A percentile compares a stretch with the other conserved stretches of the same genome.
phyloP scores from a whole-genome alignment of 2,329 filamentous ascomycete species.

The Aspergillus unguis region DNA sequence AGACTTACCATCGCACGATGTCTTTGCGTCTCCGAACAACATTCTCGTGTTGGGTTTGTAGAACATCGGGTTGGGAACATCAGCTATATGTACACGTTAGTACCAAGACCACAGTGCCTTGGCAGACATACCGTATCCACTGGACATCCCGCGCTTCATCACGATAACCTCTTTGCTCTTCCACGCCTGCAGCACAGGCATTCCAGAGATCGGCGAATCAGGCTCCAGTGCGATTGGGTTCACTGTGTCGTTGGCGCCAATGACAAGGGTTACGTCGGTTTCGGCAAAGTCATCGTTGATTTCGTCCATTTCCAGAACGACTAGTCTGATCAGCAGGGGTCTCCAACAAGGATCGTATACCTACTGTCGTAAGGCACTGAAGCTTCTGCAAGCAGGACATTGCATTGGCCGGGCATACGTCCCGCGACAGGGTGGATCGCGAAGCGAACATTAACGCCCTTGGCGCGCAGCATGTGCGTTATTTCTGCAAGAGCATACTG shows the following conservation, averaged over 20 bases:
- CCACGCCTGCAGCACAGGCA: slow-evolving; percentile 90
- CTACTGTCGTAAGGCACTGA: slow-evolving; percentile 78
- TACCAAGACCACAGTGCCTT: not conserved
- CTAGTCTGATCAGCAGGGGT: slow-evolving; percentile 25
- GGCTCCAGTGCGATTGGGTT: slow-evolving; percentile 85
- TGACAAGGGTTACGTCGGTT: slow-evolving; percentile 82
- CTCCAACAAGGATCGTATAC: slow-evolving; percentile 15
- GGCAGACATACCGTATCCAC: slow-evolving; percentile 67
- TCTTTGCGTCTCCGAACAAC: slow-evolving; percentile 87
- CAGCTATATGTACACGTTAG: slow-evolving; percentile 52
- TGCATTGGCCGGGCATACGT: slow-evolving; percentile 90
- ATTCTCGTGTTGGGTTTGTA: slow-evolving; percentile 87
- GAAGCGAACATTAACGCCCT: slow-evolving; percentile 78
- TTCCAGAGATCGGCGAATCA: slow-evolving; percentile 80
- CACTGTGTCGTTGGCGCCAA: slow-evolving; percentile 89
- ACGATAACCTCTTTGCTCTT: slow-evolving; percentile 91
- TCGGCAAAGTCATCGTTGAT: slow-evolving; percentile 89
- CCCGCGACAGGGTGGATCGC: slow-evolving; percentile 88
- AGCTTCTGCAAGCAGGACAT: slow-evolving; percentile 83
- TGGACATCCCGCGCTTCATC: slow-evolving; percentile 89
- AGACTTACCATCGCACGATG: slow-evolving; percentile 69
- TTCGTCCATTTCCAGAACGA: slow-evolving; percentile 92
- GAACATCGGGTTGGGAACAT: slow-evolving; percentile 92
- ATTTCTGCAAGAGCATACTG: slow-evolving; percentile 89
- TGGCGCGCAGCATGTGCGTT: slow-evolving; percentile 66